Conservation (phyloP, 345 rosid genomes). For the Populus davidiana region DNA sequence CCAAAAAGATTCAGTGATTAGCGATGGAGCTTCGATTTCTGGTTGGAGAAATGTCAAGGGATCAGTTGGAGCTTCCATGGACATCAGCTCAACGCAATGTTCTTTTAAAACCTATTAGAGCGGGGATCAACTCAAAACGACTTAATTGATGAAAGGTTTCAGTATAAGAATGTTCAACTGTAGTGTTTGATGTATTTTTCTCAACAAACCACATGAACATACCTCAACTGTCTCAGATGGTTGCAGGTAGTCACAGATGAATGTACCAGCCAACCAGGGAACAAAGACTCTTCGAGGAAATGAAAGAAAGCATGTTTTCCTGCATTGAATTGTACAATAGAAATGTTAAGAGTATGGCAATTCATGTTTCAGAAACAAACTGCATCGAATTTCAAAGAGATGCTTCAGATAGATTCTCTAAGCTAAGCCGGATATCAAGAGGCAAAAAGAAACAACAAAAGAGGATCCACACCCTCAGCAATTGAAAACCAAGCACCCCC, state of each 20-base stretch:
- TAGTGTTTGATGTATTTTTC: neutral
- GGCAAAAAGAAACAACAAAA: no score
- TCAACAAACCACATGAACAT: constrained; percentile 13
- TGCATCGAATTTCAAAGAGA: constrained; percentile 4
- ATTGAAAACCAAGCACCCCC: no score
- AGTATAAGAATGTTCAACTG: neutral
- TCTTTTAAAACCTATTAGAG: constrained; percentile 63
- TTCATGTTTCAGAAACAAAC: constrained; percentile 2
- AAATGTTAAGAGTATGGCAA: neutral
- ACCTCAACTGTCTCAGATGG: constrained; percentile 79
- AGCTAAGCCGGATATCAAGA: no score
- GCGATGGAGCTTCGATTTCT: constrained; percentile 49
- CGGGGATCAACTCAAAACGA: neutral
- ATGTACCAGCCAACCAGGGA: constrained; percentile 65
- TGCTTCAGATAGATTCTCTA: no score
- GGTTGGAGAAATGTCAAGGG: constrained; percentile 49
- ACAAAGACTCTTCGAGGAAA: constrained; percentile 82
- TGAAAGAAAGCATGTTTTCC: constrained; percentile 53
- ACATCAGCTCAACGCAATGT: constrained; percentile 77
- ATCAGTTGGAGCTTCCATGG: constrained; percentile 58
- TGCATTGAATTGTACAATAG: constrained; percentile 31
- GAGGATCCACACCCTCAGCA: no score
- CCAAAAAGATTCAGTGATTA: constrained; percentile 60
- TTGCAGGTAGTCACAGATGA: constrained; percentile 76
- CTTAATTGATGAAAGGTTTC: neutral